Evolutionary conservation across 2,329 filamentous ascomycete species (phyloP).

Genomic region (Trichoderma simmonsii): DNA sequence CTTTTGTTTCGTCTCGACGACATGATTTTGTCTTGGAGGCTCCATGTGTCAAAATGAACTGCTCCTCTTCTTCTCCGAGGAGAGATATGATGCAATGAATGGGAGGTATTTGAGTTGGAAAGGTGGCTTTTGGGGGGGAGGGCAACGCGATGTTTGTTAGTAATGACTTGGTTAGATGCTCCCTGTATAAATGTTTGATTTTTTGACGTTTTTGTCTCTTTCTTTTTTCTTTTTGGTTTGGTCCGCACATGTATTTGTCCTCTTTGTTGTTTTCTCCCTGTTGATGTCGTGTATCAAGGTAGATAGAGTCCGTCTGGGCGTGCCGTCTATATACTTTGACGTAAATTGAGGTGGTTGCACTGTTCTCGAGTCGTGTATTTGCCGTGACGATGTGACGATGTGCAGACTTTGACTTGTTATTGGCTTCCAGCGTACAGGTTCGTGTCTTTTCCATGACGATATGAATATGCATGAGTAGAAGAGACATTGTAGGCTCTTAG

Average conservation of each 20-base stretch:
- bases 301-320: conserved; percentile 3
- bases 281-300: conserved; percentile 4
- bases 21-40: neutral
- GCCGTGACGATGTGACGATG: neutral
- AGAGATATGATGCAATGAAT: neutral
- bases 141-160: conserved; percentile 20
- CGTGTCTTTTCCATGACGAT: neutral
- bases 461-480: too few species aligned
- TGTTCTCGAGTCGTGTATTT: neutral
- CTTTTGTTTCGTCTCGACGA: conserved; percentile 1
- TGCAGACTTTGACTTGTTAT: neutral
- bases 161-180: conserved; percentile 21
- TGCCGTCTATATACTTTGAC: conserved; percentile 2
- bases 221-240: neutral
- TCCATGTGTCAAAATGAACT: conserved; percentile 7
- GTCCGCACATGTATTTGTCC: neutral
- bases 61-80: neutral
- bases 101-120: conserved; percentile 6
- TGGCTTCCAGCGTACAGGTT: neutral
- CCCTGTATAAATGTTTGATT: conserved; percentile 20
- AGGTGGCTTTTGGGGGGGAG: conserved; percentile 5
- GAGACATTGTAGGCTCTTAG: too few species aligned
- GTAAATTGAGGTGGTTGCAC: neutral
- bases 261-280: neutral
- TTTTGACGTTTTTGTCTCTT: neutral